Conservation (phyloP, 2,329 filamentous ascomycete genomes). For the Elsinoe ampelina region DNA sequence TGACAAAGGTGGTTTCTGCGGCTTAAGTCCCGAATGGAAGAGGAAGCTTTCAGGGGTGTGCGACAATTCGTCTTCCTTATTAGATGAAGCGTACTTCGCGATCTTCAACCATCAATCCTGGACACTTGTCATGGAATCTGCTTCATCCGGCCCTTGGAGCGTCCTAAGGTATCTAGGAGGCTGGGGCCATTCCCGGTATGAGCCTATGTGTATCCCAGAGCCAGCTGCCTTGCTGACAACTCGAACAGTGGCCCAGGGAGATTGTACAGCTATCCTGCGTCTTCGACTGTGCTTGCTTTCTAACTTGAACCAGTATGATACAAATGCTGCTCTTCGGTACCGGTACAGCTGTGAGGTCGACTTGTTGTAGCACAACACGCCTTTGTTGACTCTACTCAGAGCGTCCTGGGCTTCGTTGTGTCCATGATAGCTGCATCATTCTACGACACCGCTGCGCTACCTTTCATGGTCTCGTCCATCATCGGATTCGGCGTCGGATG, state of each 20-base stretch:
- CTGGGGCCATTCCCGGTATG: not conserved
- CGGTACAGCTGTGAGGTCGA: not conserved
- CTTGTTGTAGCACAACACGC: not conserved
- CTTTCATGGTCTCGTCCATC: not conserved
- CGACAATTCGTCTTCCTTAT: too few relatives aligned
- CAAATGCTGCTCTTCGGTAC: not conserved
- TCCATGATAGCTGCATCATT: not conserved
- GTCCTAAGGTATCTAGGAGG: not conserved
- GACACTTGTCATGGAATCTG: not conserved
- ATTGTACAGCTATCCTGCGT: not conserved
- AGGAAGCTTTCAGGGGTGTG: too few relatives aligned
- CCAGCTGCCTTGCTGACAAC: not conserved
- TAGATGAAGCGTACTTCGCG: too few relatives aligned
- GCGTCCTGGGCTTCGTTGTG: not conserved
- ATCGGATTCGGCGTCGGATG: slow-evolving; percentile 1
- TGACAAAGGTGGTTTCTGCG: too few relatives aligned
- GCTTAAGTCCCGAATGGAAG: too few relatives aligned
- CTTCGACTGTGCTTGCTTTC: not conserved
- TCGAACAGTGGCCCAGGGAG: not conserved
- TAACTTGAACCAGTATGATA: not conserved
- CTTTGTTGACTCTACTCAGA: not conserved
- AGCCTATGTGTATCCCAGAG: not conserved
- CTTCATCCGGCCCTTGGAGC: not conserved
- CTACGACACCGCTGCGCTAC: not conserved
- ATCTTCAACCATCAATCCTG: not conserved